Evolutionary conservation across 257 asterid genomes (phyloP), one percentile per base, ranked within the genome.

Genomic region (Nicotiana tomentosiformis): DNA sequence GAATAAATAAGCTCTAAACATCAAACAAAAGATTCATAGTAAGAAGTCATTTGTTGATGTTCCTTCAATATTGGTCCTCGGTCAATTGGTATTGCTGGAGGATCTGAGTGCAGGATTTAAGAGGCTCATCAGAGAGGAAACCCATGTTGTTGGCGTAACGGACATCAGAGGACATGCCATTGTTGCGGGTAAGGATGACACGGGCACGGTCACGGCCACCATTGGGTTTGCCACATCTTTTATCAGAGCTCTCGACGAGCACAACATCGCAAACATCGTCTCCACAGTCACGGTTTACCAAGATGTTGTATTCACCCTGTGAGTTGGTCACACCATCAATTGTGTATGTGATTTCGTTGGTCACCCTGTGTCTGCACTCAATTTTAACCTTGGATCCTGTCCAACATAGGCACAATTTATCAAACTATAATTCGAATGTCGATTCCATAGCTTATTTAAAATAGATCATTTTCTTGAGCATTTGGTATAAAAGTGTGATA

Each of bases 151-250:
- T 95, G 30, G 94, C 98, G 0, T 51, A 85, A 1, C 98, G 95
- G 4, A 58, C 62, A 33, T 81, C 78, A 12, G 94, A 87, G 66
- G 11, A 78, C 90, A 95, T 89, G 68, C 99, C 98, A 51, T 93
- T 95, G 96, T 91, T 89, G 80, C 88, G 82, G 62, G 98, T 91
- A 32, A 95, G 92, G 70, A 89, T 80, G 7, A 93, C 95, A 4
- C 93, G 95, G 33, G 97, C 89, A 4, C 93, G 89, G 77, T 94
- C 98, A 4, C 99, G 94, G 2, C 98, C 99, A 0, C 51, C 16
- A 53, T 84, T 83, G 0, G 93, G 92, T 0, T 2, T 5, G 87
- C 86, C 87, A 88, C 97, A 93, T 26, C 83, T 84, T 1, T 90
- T 86, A 12, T 93, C 90, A 0, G 93, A 53, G 82, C 98, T 94